phyloP scores from a whole-genome alignment of 73 alveolate species.

The Paramecium biaurelia region DNA sequence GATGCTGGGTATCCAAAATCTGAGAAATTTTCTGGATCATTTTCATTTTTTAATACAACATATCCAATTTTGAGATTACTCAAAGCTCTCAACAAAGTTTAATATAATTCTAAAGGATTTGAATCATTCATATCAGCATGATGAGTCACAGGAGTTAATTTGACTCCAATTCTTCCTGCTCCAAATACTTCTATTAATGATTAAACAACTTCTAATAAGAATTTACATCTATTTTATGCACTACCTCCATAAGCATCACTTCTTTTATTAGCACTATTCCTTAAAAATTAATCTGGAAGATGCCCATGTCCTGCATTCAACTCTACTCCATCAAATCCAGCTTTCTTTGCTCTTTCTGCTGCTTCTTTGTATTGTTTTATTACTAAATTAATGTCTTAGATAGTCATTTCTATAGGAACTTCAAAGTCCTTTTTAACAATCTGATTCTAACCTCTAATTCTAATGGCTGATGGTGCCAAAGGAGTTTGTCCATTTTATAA shows the following conservation, averaged over 20 bases:
- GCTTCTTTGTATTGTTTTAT: slow-evolving; percentile 70
- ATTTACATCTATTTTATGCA: slow-evolving; percentile 79
- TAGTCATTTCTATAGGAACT: slow-evolving; percentile 29
- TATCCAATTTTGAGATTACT: slow-evolving; percentile 44
- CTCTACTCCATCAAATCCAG: slow-evolving; percentile 92
- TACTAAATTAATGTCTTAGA: slow-evolving; percentile 68
- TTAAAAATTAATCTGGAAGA: slow-evolving; percentile 71
- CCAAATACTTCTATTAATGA: slow-evolving; percentile 60
- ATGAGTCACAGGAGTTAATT: slow-evolving; percentile 45
- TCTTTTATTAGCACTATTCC: slow-evolving; percentile 76
- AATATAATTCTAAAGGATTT: slow-evolving; percentile 1
- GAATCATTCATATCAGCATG: slow-evolving; percentile 59
- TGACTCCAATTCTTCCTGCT: slow-evolving; percentile 40
- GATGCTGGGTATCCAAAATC: slow-evolving; percentile 46
- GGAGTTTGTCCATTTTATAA: not conserved
- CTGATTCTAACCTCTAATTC: slow-evolving; percentile 42
- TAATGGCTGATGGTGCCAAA: not conserved
- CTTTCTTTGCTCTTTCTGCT: slow-evolving; percentile 77
- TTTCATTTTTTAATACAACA: slow-evolving; percentile 50
- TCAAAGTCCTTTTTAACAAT: slow-evolving; percentile 1
- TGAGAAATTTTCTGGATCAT: slow-evolving; percentile 24
- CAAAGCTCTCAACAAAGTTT: slow-evolving; percentile 27
- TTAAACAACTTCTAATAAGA: slow-evolving; percentile 73
- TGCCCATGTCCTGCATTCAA: slow-evolving; percentile 80
- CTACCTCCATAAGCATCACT: slow-evolving; percentile 89